phyloP scores from a whole-genome alignment of 2,329 filamentous ascomycete species.

The Arthrinium puccinioides region DNA sequence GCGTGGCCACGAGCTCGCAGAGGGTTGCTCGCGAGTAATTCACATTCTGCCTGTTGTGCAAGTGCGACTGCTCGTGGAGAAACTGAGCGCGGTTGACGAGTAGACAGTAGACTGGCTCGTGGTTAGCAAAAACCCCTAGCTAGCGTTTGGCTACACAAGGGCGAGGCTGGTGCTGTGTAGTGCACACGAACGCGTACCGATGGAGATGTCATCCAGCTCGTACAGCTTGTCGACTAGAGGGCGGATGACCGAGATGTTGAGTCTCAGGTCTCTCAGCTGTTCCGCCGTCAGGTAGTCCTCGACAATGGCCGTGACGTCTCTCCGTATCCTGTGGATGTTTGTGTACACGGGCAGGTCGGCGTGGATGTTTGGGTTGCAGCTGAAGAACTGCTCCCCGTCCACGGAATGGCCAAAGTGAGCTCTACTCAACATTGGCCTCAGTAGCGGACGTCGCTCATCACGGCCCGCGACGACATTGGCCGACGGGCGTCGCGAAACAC shows the following conservation, averaged over 20 bases:
- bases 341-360: slow-evolving; percentile 64
- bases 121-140: slow-evolving; percentile 5
- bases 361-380: slow-evolving; percentile 51
- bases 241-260: slow-evolving; percentile 73
- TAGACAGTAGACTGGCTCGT: slow-evolving; percentile 63
- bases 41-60: slow-evolving; percentile 74
- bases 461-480: slow-evolving; percentile 14
- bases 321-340: slow-evolving; percentile 66
- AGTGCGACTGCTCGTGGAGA: slow-evolving; percentile 66
- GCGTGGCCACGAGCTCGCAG: slow-evolving; percentile 73
- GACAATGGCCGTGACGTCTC: slow-evolving; percentile 56
- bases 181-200: slow-evolving; percentile 42
- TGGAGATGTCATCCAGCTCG: slow-evolving; percentile 70
- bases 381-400: slow-evolving; percentile 37
- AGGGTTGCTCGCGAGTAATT: slow-evolving; percentile 70
- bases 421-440: no score
- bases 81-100: slow-evolving; percentile 78
- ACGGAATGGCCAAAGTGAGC: slow-evolving; percentile 26
- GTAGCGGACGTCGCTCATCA: slow-evolving; percentile 26
- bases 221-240: slow-evolving; percentile 81
- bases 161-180: neutral
- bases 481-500: slow-evolving; percentile 4
- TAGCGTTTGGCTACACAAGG: neutral
- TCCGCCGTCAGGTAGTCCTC: slow-evolving; percentile 61
- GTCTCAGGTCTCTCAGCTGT: slow-evolving; percentile 71